phyloP scores from a whole-genome alignment of 1,139 yeast species.

The Pichia sp. region DNA sequence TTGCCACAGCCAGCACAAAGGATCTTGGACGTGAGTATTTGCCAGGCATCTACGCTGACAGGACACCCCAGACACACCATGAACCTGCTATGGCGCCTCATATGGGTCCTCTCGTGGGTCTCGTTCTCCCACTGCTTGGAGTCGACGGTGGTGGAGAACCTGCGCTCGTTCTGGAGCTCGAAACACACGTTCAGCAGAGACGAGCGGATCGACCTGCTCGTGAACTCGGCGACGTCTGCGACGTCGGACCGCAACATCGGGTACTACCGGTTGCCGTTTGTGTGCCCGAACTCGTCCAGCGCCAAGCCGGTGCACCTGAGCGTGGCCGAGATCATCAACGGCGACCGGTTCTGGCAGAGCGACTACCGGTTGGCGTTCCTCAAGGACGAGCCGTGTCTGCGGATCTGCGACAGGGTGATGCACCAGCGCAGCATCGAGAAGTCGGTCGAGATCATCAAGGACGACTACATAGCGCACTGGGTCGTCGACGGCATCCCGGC shows the following conservation, averaged over 20 bases:
- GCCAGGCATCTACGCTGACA: too few species aligned
- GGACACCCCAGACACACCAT: too few species aligned
- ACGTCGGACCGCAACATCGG: conserved; percentile 70
- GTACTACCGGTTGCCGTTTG: conserved; percentile 77
- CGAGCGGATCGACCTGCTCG: conserved; percentile 63
- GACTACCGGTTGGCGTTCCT: conserved; percentile 62
- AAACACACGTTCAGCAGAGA: conserved; percentile 39
- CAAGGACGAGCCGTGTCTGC: conserved; percentile 57
- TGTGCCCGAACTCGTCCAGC: conserved; percentile 61
- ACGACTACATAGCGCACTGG: conserved; percentile 83
- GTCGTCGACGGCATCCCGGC: conserved; percentile 80
- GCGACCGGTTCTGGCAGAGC: conserved; percentile 76
- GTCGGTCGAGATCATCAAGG: conserved; percentile 59
- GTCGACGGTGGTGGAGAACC: conserved; percentile 7
- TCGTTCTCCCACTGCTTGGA: neutral
- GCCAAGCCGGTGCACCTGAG: conserved; percentile 63
- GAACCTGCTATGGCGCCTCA: neutral
- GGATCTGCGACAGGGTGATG: conserved; percentile 63
- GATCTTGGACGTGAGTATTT: too few species aligned
- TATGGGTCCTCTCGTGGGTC: neutral
- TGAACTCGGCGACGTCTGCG: conserved; percentile 76
- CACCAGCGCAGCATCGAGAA: conserved; percentile 45
- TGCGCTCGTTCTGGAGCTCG: conserved; percentile 26
- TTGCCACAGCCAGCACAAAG: too few species aligned
- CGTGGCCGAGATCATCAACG: conserved; percentile 72